These are phyloP conservation scores for Lachnellula suecica DNA, from an alignment of 2,329 filamentous ascomycete genomes.

Conservation along the genomic window DNA sequence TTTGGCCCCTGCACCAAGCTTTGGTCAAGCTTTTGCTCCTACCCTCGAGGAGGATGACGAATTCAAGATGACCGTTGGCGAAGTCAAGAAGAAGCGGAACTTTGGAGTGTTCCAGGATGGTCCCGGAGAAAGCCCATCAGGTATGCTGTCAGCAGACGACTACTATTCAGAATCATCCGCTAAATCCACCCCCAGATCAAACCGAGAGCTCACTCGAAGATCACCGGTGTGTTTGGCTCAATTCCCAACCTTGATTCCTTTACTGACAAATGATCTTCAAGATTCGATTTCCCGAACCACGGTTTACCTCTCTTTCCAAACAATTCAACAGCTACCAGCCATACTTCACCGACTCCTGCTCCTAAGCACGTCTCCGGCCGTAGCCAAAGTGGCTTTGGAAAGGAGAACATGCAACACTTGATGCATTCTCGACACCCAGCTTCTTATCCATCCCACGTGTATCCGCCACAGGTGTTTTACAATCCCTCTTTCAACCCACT, in stretches of 20 bases:
- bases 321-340: conserved; percentile 9
- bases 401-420: conserved; percentile 25
- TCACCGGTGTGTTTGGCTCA: conserved; percentile 20
- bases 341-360: conserved; percentile 26
- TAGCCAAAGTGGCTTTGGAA: conserved; percentile 21
- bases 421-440: conserved; percentile 17
- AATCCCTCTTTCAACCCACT: conserved; percentile 30
- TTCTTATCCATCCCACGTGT: conserved; percentile 22
- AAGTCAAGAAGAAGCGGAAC: conserved; percentile 27
- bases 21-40: conserved; percentile 20
- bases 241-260: neutral
- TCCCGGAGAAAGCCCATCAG: conserved; percentile 27
- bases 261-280: conserved; percentile 6
- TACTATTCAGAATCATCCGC: neutral
- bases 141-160: conserved; percentile 11
- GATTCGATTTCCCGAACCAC: conserved; percentile 28
- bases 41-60: conserved; percentile 32
- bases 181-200: conserved; percentile 17
- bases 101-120: conserved; percentile 31
- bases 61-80: conserved; percentile 29
- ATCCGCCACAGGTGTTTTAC: conserved; percentile 27
- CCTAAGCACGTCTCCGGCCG: conserved; percentile 21
- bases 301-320: conserved; percentile 19
- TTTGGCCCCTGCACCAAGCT: conserved; percentile 10
- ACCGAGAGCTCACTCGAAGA: conserved; percentile 34